phyloP scores from a whole-genome alignment of 192 early-diverging fungal species.

The Jimgerdemannia lactiflua region DNA sequence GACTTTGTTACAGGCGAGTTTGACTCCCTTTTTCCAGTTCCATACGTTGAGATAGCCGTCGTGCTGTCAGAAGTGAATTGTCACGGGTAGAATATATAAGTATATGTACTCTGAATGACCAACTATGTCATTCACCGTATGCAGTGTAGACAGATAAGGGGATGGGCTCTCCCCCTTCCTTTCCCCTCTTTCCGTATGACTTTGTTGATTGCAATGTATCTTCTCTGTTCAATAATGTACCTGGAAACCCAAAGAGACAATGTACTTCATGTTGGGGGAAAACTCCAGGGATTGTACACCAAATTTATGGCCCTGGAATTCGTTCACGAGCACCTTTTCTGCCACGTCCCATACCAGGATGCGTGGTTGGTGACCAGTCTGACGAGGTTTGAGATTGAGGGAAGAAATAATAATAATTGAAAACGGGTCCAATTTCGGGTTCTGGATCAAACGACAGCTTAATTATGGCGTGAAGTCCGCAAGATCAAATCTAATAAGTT shows the following conservation, averaged over 20 bases:
- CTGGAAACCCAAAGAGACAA: constrained; percentile 77
- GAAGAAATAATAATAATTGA: too few species aligned
- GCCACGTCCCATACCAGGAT: constrained; percentile 72
- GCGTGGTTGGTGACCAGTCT: constrained; percentile 78
- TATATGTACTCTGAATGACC: too few species aligned
- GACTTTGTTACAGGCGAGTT: constrained; percentile 61
- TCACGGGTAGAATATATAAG: too few species aligned
- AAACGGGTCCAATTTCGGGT: too few species aligned
- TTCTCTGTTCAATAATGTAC: constrained; percentile 24
- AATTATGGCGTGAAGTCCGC: too few species aligned
- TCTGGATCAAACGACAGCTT: constrained; percentile 1
- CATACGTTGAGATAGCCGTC: constrained; percentile 83
- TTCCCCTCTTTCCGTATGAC: too few species aligned
- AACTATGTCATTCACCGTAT: too few species aligned
- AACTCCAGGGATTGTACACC: constrained; percentile 68
- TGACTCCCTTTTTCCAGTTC: constrained; percentile 67
- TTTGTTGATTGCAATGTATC: constrained; percentile 3
- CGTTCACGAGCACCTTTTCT: constrained; percentile 47
- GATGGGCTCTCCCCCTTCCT: too few species aligned
- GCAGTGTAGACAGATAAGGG: too few species aligned
- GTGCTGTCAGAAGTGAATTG: constrained; percentile 41
- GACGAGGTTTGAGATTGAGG: too few species aligned
- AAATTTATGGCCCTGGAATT: constrained; percentile 76
- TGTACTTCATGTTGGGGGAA: constrained; percentile 63
- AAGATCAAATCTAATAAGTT: constrained; percentile 10